Percentiles rank a stretch among this genome's conserved stretches.
Conservation (phyloP, 2,329 filamentous ascomycete species). For the Tolypocladium nubicola region DNA sequence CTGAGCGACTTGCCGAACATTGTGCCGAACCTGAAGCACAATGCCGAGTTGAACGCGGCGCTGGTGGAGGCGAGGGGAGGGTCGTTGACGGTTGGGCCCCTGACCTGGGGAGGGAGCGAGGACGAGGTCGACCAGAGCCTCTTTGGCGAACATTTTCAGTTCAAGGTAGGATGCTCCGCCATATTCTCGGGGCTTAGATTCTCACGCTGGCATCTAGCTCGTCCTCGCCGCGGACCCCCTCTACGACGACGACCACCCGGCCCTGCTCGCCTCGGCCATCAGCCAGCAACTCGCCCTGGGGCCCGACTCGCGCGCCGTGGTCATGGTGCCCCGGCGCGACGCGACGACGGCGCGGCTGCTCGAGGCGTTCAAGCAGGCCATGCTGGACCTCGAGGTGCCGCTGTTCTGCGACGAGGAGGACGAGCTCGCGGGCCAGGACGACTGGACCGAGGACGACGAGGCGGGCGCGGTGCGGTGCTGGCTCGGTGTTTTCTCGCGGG, state of each 20-base stretch:
- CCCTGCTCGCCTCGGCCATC: slow-evolving; percentile 62
- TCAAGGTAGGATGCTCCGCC: slow-evolving; percentile 27
- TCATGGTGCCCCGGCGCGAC: slow-evolving; percentile 75
- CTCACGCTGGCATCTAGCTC: slow-evolving; percentile 32
- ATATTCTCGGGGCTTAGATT: not conserved
- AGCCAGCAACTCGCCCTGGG: slow-evolving; percentile 51
- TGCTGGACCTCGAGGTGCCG: slow-evolving; percentile 39
- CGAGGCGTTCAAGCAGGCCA: slow-evolving; percentile 47
- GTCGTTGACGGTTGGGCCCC: slow-evolving; percentile 47
- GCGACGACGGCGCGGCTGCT: slow-evolving; percentile 53
- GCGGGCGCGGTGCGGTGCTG: slow-evolving; percentile 49
- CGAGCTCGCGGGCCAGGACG: slow-evolving; percentile 56
- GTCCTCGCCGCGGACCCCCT: slow-evolving; percentile 79
- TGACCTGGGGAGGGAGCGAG: slow-evolving; percentile 61
- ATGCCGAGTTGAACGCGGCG: slow-evolving; percentile 53
- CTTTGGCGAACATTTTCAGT: slow-evolving; percentile 36
- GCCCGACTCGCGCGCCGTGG: slow-evolving; percentile 52
- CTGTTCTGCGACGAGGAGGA: slow-evolving; percentile 48
- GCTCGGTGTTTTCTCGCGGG: slow-evolving; percentile 50
- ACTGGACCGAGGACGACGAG: slow-evolving; percentile 54
- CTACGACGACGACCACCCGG: slow-evolving; percentile 76
- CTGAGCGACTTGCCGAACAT: slow-evolving; percentile 83
- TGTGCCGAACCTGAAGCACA: slow-evolving; percentile 67
- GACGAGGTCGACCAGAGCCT: slow-evolving; percentile 31
- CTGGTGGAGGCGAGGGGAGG: slow-evolving; percentile 46